Percentiles rank a stretch among this genome's conserved stretches.
Evolutionary conservation across 306 rosid genomes (phyloP).

Genomic region (Lathyrus tuberosus): DNA sequence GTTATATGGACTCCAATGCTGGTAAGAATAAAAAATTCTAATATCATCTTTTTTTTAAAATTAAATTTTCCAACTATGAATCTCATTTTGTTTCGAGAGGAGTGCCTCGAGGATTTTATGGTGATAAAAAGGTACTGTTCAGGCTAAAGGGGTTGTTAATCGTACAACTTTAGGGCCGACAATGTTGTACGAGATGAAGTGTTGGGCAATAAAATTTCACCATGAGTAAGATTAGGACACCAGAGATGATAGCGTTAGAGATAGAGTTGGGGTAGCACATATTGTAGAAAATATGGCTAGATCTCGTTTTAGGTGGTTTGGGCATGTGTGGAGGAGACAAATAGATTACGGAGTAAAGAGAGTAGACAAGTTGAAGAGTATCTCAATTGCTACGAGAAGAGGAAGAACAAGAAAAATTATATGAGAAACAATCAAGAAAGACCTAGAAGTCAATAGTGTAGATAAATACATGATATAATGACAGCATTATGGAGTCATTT

Average conservation of each 20-base stretch:
- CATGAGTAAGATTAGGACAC: not conserved
- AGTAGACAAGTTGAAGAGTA: not conserved
- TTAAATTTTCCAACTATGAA: constrained; percentile 28
- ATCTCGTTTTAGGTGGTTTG: not conserved
- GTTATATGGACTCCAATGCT: constrained; percentile 99
- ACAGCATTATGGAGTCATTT: not conserved
- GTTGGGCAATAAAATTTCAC: not conserved
- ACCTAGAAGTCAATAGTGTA: constrained; percentile 1
- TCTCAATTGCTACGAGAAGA: not conserved
- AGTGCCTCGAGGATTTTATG: not conserved
- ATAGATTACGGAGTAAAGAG: not conserved
- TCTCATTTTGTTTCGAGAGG: constrained; percentile 14
- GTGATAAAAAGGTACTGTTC: constrained; percentile 4
- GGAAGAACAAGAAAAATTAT: not conserved
- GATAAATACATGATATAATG: not conserved
- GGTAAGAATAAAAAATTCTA: constrained; percentile 53
- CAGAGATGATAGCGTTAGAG: not conserved
- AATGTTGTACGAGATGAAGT: not conserved
- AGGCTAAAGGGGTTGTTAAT: not conserved
- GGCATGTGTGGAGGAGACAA: not conserved
- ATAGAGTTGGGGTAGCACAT: not conserved
- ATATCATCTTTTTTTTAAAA: constrained; percentile 9
- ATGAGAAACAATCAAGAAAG: not conserved
- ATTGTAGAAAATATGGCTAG: not conserved
- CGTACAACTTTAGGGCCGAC: not conserved